phyloP scores from a whole-genome alignment of 1,284 basidiomycete species.

The Somion occarium region DNA sequence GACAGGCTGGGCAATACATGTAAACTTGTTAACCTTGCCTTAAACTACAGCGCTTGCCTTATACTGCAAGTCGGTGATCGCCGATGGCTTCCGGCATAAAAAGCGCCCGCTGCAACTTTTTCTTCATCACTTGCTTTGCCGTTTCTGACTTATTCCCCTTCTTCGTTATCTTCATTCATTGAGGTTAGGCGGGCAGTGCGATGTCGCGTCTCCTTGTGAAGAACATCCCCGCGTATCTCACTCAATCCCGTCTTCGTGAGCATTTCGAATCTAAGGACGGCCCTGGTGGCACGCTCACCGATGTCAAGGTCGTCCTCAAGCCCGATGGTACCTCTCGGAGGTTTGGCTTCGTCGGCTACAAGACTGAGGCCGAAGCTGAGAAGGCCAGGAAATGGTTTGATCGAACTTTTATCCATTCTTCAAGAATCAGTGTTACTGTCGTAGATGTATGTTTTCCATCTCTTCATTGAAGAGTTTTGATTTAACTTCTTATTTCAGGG shows the following conservation, averaged over 20 bases:
- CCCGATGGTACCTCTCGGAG: constrained; percentile 76
- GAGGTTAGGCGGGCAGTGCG: not conserved
- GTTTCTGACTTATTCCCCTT: not conserved
- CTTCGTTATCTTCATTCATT: not conserved
- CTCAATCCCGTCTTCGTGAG: constrained; percentile 60
- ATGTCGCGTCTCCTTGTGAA: constrained; percentile 94
- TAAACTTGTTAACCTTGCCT: too few relatives aligned
- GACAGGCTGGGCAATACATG: too few relatives aligned
- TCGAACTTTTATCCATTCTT: constrained; percentile 74
- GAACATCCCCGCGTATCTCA: constrained; percentile 77
- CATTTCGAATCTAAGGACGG: constrained; percentile 64
- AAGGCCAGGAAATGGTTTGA: constrained; percentile 84
- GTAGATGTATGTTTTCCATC: constrained; percentile 58
- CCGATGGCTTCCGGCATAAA: not conserved
- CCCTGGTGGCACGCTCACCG: constrained; percentile 77
- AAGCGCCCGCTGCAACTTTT: not conserved
- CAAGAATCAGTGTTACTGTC: constrained; percentile 71
- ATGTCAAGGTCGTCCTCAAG: constrained; percentile 81
- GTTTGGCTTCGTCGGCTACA: constrained; percentile 94
- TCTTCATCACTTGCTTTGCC: not conserved
- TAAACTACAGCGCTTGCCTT: not conserved
- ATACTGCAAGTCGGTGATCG: not conserved
- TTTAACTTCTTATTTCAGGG: constrained; percentile 35
- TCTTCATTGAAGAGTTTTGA: not conserved
- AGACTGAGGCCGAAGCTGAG: constrained; percentile 72